These are phyloP conservation scores for Microthlaspi erraticum DNA, from an alignment of 345 rosid species.

Conservation along the genomic window DNA sequence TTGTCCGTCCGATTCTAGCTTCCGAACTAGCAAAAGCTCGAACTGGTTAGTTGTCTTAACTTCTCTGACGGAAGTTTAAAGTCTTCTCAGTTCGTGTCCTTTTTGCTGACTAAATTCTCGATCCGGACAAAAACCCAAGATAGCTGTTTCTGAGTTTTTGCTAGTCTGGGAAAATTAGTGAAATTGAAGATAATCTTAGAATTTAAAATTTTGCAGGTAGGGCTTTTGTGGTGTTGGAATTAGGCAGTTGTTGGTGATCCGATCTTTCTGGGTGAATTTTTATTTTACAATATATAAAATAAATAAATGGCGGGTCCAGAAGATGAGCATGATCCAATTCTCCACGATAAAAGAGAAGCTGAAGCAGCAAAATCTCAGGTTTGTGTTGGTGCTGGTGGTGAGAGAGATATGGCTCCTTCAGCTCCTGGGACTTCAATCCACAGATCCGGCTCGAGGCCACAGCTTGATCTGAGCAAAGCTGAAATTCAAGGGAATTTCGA, in stretches of 20 bases:
- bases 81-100: constrained; percentile 2
- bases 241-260: constrained; percentile 46
- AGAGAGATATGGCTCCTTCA: constrained; percentile 71
- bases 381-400: constrained; percentile 48
- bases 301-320: constrained; percentile 37
- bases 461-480: constrained; percentile 95
- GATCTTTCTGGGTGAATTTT: constrained; percentile 34
- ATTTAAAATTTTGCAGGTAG: constrained; percentile 2
- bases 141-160: constrained; percentile 3
- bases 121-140: not conserved
- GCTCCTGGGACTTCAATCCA: constrained; percentile 65
- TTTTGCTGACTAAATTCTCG: not conserved
- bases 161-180: not conserved
- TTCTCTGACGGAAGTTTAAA: not conserved
- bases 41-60: constrained; percentile 3
- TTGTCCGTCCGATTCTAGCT: not conserved
- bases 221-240: constrained; percentile 33
- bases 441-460: constrained; percentile 95
- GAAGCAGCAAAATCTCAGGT: constrained; percentile 38
- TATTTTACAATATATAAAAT: not conserved
- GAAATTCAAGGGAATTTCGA: constrained; percentile 93
- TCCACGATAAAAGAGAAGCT: constrained; percentile 45
- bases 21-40: not conserved
- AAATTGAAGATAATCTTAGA: constrained; percentile 8
- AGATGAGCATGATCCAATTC: constrained; percentile 50